These are phyloP conservation scores for Apiospora hydei DNA, from an alignment of 2,329 filamentous ascomycete genomes.

Conservation along the genomic window DNA sequence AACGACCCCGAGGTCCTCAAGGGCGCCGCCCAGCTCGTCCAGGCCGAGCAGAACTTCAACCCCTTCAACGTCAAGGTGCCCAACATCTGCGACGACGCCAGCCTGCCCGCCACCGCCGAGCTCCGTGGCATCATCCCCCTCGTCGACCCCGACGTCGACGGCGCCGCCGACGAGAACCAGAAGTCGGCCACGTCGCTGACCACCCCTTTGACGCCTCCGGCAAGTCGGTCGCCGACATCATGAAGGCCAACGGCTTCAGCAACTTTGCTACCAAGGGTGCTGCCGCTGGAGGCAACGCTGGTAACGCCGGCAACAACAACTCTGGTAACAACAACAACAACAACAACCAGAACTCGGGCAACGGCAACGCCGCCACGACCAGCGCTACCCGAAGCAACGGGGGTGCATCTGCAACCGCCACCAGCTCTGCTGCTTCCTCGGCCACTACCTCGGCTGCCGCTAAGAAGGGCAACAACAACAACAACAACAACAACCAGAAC, in stretches of 20 bases:
- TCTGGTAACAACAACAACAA: constrained; percentile 24
- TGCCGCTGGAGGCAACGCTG: constrained; percentile 23
- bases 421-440: constrained; percentile 28
- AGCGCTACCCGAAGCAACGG: constrained; percentile 25
- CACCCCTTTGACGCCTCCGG: constrained; percentile 64
- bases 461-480: constrained; percentile 29
- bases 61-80: constrained; percentile 66
- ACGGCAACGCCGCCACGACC: neutral
- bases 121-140: constrained; percentile 73
- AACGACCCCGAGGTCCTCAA: constrained; percentile 64
- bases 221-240: constrained; percentile 70
- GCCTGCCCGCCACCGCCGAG: constrained; percentile 65
- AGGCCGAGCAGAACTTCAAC: constrained; percentile 78
- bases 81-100: constrained; percentile 68
- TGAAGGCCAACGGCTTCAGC: constrained; percentile 67
- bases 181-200: constrained; percentile 60
- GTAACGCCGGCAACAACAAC: neutral
- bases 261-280: constrained; percentile 59
- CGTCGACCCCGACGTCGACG: constrained; percentile 69
- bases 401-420: neutral
- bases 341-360: constrained; percentile 30
- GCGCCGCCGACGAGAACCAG: constrained; percentile 64
- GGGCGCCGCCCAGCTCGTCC: constrained; percentile 68
- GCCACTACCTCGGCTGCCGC: constrained; percentile 32
- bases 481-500: constrained; percentile 21